These are phyloP conservation scores for Mortierella claussenii DNA, from an alignment of 192 early-diverging fungal species.

Conservation along the genomic window DNA sequence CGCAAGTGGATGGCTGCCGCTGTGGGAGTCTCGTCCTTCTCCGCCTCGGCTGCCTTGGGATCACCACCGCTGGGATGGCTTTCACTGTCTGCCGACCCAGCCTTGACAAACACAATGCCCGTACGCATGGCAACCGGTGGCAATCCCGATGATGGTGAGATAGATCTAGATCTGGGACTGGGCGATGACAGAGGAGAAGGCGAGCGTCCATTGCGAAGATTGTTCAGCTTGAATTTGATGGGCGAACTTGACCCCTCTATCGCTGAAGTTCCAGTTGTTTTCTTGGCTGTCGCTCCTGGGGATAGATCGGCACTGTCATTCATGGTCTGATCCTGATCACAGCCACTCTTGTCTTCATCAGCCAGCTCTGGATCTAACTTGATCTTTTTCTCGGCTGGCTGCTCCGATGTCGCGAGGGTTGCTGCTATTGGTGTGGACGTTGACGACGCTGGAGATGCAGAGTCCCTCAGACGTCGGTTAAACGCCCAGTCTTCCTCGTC, in stretches of 20 bases:
- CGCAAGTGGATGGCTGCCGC: conserved; percentile 39
- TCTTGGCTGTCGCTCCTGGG: neutral
- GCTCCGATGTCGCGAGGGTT: too few species aligned
- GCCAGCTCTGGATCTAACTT: conserved; percentile 20
- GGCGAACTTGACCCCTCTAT: conserved; percentile 10
- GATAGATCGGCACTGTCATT: conserved; percentile 3
- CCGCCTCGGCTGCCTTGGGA: neutral
- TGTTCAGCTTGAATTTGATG: conserved; percentile 45
- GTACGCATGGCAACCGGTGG: conserved; percentile 27
- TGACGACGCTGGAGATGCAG: neutral
- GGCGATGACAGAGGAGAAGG: conserved; percentile 33
- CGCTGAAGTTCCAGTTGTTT: conserved; percentile 1
- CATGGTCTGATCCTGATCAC: conserved; percentile 8
- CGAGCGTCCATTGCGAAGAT: conserved; percentile 37
- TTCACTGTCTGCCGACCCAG: conserved; percentile 11
- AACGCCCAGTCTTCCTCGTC: conserved; percentile 32
- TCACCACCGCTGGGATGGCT: neutral
- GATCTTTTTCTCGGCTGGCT: conserved; percentile 27
- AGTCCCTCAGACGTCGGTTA: neutral
- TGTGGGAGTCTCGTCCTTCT: neutral
- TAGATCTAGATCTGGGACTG: conserved; percentile 15
- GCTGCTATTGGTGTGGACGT: neutral
- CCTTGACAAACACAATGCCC: conserved; percentile 38
- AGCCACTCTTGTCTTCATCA: neutral
- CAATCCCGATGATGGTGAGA: conserved; percentile 14